Conservation (phyloP, 2,329 filamentous ascomycete species). For the Plectosphaerella plurivora region DNA sequence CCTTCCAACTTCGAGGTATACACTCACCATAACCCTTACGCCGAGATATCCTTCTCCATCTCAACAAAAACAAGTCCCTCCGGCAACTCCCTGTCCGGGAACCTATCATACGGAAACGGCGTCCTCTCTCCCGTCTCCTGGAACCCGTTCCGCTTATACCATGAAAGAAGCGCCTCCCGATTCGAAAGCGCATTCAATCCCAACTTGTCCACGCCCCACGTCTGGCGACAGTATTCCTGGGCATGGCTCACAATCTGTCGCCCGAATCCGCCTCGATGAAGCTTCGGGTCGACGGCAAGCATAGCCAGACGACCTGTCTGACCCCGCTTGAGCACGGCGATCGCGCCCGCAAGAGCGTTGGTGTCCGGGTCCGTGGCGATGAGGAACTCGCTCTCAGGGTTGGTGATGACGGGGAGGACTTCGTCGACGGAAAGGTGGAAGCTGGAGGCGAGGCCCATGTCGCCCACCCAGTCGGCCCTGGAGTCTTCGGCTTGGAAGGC, state of each 20-base stretch:
- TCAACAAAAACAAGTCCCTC: slow-evolving; percentile 29
- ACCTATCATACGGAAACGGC: slow-evolving; percentile 22
- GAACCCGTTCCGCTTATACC: slow-evolving; percentile 30
- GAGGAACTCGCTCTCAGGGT: slow-evolving; percentile 21
- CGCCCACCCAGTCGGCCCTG: slow-evolving; percentile 27
- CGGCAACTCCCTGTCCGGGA: slow-evolving; percentile 11
- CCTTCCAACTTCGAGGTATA: too few relatives aligned
- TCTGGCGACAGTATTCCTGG: slow-evolving; percentile 21
- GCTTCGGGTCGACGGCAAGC: slow-evolving; percentile 25
- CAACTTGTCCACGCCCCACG: slow-evolving; percentile 20
- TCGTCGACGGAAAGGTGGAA: slow-evolving; percentile 18
- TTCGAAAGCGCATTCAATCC: slow-evolving; percentile 28
- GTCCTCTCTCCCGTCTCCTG: slow-evolving; percentile 24
- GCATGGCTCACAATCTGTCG: slow-evolving; percentile 22
- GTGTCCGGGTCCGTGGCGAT: slow-evolving; percentile 16
- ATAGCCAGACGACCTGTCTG: slow-evolving; percentile 23
- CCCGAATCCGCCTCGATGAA: slow-evolving; percentile 28
- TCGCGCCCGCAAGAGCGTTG: slow-evolving; percentile 18
- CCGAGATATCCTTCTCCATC: slow-evolving; percentile 23
- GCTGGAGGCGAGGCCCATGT: slow-evolving; percentile 19
- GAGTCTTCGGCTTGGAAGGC: slow-evolving; percentile 34
- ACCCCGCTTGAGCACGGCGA: slow-evolving; percentile 19
- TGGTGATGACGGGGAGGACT: slow-evolving; percentile 19
- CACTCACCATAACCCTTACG: slow-evolving; percentile 3
- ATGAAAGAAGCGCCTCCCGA: slow-evolving; percentile 25